Percentiles rank a stretch among this genome's conserved stretches.
phyloP scores from a whole-genome alignment of 2,329 filamentous ascomycete genomes.

The Aspergillus amoenus region DNA sequence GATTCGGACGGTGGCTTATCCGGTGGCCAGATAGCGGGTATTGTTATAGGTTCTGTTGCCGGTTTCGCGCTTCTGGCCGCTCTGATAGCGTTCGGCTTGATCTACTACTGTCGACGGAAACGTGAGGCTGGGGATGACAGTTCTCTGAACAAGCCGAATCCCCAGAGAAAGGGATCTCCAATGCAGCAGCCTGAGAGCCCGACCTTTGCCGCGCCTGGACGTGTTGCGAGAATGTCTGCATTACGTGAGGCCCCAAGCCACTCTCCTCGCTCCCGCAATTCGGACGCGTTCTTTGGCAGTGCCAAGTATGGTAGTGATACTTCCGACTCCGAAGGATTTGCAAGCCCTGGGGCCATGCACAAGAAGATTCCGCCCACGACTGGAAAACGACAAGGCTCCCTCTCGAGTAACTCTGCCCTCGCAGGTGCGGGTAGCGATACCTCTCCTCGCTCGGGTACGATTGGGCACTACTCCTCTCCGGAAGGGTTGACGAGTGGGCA shows the following conservation, averaged over 20 bases:
- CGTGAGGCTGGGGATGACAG: constrained; percentile 65
- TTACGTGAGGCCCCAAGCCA: constrained; percentile 72
- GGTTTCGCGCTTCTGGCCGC: constrained; percentile 69
- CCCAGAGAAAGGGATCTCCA: constrained; percentile 48
- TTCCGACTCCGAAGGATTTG: constrained; percentile 64
- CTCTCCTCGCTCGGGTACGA: constrained; percentile 69
- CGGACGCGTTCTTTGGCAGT: constrained; percentile 49
- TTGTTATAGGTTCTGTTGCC: constrained; percentile 76
- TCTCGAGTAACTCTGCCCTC: constrained; percentile 80
- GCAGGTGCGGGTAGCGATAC: constrained; percentile 63
- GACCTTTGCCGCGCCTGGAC: constrained; percentile 75
- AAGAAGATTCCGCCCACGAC: constrained; percentile 47
- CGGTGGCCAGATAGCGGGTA: constrained; percentile 86
- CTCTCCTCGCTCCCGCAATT: constrained; percentile 56
- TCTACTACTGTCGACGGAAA: constrained; percentile 54
- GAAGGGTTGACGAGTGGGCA: constrained; percentile 82
- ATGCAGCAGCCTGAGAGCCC: constrained; percentile 45
- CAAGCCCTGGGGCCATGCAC: constrained; percentile 69
- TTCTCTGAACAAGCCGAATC: constrained; percentile 88
- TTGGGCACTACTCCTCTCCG: constrained; percentile 76
- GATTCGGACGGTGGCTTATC: constrained; percentile 56
- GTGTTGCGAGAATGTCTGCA: constrained; percentile 94
- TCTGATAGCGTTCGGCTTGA: constrained; percentile 60
- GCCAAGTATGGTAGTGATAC: constrained; percentile 53
- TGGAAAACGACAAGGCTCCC: constrained; percentile 76